phyloP scores from a whole-genome alignment of 176 grass and related monocot species.

The Triticum aestivum region IWGSC_CS_RefSeq_v2.1 NC_057802.1:58371982-58372481 shows the following conservation, averaged over 20 bases:
- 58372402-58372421: too few relatives aligned
- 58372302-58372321: neutral
- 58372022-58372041: neutral
- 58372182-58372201: neutral
- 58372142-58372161: constrained; percentile 19
- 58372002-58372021: neutral
- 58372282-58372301: neutral
- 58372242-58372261: neutral
- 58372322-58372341: too few relatives aligned
- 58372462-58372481: too few relatives aligned
- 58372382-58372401: too few relatives aligned
- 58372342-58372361: too few relatives aligned
- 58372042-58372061: neutral
- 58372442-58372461: too few relatives aligned
- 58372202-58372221: neutral
- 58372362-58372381: too few relatives aligned
- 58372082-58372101: constrained; percentile 16
- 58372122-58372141: neutral
- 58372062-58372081: neutral
- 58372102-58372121: constrained; percentile 23
- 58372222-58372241: constrained; percentile 13
- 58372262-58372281: neutral
- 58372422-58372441: too few relatives aligned
- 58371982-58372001: neutral
- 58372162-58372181: neutral